phyloP scores from a whole-genome alignment of 2,329 filamentous ascomycete species.

The Elsinoe australis region DNA sequence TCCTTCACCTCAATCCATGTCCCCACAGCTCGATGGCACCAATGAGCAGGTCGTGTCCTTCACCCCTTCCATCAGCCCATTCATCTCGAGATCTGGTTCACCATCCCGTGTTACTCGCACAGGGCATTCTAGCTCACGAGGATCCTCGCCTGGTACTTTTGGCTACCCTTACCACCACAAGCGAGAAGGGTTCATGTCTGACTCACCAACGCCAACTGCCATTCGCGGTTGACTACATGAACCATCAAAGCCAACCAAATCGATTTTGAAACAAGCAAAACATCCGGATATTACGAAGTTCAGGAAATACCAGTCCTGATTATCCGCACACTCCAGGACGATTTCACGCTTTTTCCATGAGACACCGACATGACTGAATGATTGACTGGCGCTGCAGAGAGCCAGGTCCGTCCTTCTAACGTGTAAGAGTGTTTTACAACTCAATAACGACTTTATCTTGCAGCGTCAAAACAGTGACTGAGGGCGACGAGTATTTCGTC shows the following conservation, averaged over 20 bases:
- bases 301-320: conserved; percentile 8
- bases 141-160: conserved; percentile 30
- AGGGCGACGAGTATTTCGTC: not conserved
- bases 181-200: conserved; percentile 30
- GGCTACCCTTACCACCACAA: conserved; percentile 32
- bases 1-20: conserved; percentile 18
- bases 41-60: conserved; percentile 23
- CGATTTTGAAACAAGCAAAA: not conserved
- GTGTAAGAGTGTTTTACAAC: conserved; percentile 8
- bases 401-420: not conserved
- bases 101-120: conserved; percentile 26
- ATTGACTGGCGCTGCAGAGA: not conserved
- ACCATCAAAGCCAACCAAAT: not conserved
- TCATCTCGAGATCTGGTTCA: conserved; percentile 29
- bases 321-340: not conserved
- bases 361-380: conserved; percentile 7
- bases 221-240: conserved; percentile 28
- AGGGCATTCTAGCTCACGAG: conserved; percentile 23
- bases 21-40: conserved; percentile 26
- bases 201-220: conserved; percentile 30
- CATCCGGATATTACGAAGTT: not conserved
- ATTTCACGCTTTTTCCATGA: not conserved
- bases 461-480: conserved; percentile 12
- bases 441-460: not conserved
- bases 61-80: conserved; percentile 23